Percentiles rank a stretch among this genome's conserved stretches.
Conservation (phyloP, 192 early-diverging fungal genomes). For the Podochytrium sp. region DNA sequence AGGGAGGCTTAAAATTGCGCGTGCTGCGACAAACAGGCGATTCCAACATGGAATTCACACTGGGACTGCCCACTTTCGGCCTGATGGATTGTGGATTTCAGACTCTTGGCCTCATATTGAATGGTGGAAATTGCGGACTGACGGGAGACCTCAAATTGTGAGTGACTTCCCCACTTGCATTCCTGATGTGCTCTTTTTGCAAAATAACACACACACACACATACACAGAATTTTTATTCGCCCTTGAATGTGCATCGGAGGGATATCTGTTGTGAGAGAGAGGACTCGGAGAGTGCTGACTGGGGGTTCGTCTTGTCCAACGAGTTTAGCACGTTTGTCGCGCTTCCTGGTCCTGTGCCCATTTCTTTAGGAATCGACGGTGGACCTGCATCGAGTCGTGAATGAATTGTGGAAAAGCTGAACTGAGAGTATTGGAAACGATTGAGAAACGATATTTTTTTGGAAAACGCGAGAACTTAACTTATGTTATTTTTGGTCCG, state of each 20-base stretch:
- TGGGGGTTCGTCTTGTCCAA: background rate
- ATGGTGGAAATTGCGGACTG: constrained; percentile 2
- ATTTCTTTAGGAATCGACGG: constrained; percentile 1
- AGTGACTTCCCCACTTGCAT: background rate
- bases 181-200: too few relatives aligned
- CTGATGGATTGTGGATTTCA: constrained; percentile 6
- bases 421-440: background rate
- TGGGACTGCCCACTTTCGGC: background rate
- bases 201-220: background rate
- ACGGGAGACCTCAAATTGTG: constrained; percentile 8
- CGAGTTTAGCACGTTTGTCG: background rate
- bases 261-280: background rate
- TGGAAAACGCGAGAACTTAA: background rate
- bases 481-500: too few relatives aligned
- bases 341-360: background rate
- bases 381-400: background rate
- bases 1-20: background rate
- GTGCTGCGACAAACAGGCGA: background rate
- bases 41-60: background rate
- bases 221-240: background rate
- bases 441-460: background rate
- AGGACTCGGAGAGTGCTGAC: background rate
- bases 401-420: background rate
- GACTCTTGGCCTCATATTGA: constrained; percentile 18
- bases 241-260: background rate